A percentile compares a stretch with the other conserved stretches of the same genome.
Conservation (phyloP, 345 rosid species). For the Eutrema heterophyllum region DNA sequence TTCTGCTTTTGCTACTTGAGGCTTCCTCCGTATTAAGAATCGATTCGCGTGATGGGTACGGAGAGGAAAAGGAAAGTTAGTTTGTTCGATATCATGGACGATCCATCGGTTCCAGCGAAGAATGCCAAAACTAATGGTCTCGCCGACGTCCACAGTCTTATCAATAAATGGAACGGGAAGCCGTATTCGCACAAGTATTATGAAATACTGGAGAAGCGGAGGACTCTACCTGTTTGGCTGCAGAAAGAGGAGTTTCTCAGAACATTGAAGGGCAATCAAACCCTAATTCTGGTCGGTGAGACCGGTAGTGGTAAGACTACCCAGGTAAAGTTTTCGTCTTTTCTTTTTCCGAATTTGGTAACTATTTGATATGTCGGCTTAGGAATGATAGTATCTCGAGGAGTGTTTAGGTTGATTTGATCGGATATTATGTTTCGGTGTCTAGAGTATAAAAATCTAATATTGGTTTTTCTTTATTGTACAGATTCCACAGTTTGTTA, state of each 20-base stretch:
- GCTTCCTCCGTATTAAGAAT: background rate
- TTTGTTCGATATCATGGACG: slow-evolving; percentile 86
- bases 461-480: slow-evolving; percentile 17
- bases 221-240: slow-evolving; percentile 84
- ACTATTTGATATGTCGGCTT: no score
- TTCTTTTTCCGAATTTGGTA: background rate
- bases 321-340: slow-evolving; percentile 50
- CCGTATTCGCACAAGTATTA: slow-evolving; percentile 66
- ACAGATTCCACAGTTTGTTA: slow-evolving; percentile 97
- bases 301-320: slow-evolving; percentile 98
- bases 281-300: slow-evolving; percentile 82
- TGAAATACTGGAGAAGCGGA: slow-evolving; percentile 84
- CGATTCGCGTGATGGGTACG: slow-evolving; percentile 46
- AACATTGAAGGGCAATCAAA: slow-evolving; percentile 55
- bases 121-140: slow-evolving; percentile 24
- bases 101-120: slow-evolving; percentile 48
- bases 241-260: slow-evolving; percentile 83
- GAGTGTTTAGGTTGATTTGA: background rate
- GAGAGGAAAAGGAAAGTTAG: slow-evolving; percentile 96
- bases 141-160: slow-evolving; percentile 21
- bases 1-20: background rate
- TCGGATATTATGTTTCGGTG: background rate
- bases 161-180: slow-evolving; percentile 82
- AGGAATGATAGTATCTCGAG: no score
- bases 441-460: background rate